Percentiles rank a stretch among this genome's conserved stretches.
These are phyloP conservation scores for Cryptococcus floricola DNA, from an alignment of 1,284 basidiomycete species.

Conservation along the genomic window DNA sequence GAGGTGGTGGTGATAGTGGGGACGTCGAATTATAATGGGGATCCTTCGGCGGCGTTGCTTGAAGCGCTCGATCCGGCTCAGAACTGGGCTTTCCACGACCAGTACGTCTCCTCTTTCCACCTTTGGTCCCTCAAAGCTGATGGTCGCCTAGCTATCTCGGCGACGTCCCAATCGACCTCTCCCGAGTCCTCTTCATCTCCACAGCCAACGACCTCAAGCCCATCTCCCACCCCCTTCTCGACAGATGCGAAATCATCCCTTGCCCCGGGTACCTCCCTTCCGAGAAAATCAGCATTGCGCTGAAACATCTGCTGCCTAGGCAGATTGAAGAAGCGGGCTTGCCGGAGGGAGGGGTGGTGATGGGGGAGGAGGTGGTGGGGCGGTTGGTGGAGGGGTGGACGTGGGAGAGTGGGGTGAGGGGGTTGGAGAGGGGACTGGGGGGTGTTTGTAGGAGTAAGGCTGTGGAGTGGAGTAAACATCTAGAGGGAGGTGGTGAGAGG, in stretches of 20 bases:
- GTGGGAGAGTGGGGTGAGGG: conserved; percentile 90
- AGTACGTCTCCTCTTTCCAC: conserved; percentile 54
- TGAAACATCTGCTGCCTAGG: conserved; percentile 85
- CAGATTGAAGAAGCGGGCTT: conserved; percentile 89
- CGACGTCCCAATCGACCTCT: conserved; percentile 77
- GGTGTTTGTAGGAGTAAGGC: conserved; percentile 80
- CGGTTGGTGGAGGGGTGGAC: conserved; percentile 91
- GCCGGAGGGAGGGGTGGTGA: conserved; percentile 65
- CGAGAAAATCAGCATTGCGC: conserved; percentile 88
- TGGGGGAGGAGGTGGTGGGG: conserved; percentile 72
- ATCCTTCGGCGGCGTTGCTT: conserved; percentile 86
- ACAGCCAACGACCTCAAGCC: conserved; percentile 84
- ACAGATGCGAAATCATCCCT: conserved; percentile 94
- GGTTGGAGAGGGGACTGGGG: conserved; percentile 80
- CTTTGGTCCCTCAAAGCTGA: background rate
- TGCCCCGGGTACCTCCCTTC: conserved; percentile 93
- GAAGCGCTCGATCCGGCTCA: conserved; percentile 99
- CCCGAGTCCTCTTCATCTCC: conserved; percentile 84
- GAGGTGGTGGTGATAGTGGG: conserved; percentile 17
- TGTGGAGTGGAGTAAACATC: conserved; percentile 64
- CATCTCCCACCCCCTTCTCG: conserved; percentile 88
- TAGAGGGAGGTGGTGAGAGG: conserved; percentile 22
- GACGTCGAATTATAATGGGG: conserved; percentile 57
- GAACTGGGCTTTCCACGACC: conserved; percentile 90
- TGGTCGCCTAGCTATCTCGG: conserved; percentile 53